Percentiles rank a stretch among this genome's conserved stretches.
Evolutionary conservation across 1,139 yeast genomes (phyloP).

Genomic region (Magnusiomyces suaveolens): DNA sequence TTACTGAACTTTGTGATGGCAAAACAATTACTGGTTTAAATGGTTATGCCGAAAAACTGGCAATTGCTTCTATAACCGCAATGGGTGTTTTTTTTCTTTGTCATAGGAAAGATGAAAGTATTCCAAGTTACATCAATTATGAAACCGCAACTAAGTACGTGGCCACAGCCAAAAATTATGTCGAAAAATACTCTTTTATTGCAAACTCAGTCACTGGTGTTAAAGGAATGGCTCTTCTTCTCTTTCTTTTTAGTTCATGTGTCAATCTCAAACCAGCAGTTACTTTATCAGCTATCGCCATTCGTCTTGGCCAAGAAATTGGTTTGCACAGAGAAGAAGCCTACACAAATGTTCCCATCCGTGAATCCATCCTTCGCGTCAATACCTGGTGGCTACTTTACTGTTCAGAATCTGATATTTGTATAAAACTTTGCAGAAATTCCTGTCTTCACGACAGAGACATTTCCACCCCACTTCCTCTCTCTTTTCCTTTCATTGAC

Average conservation of each 20-base stretch:
- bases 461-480: conserved; percentile 18
- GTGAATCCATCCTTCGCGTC: conserved; percentile 37
- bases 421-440: conserved; percentile 51
- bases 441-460: conserved; percentile 48
- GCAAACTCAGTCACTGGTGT: conserved; percentile 19
- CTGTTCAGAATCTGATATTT: conserved; percentile 44
- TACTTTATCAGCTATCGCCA: conserved; percentile 37
- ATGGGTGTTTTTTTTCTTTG: not conserved
- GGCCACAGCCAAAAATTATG: conserved; percentile 18
- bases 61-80: not conserved
- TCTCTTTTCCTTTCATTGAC: not conserved
- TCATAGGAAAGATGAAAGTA: not conserved
- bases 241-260: conserved; percentile 8
- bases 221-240: conserved; percentile 18
- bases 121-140: not conserved
- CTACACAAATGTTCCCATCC: conserved; percentile 32
- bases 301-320: conserved; percentile 51
- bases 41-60: conserved; percentile 5
- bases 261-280: conserved; percentile 1
- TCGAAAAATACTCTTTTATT: conserved; percentile 16
- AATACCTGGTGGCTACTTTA: conserved; percentile 51
- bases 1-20: not conserved
- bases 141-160: conserved; percentile 1
- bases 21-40: not conserved
- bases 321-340: conserved; percentile 57